These are phyloP conservation scores for Sugiyamaella sp. DNA, from an alignment of 1,139 yeast species.

Conservation along the genomic window DNA sequence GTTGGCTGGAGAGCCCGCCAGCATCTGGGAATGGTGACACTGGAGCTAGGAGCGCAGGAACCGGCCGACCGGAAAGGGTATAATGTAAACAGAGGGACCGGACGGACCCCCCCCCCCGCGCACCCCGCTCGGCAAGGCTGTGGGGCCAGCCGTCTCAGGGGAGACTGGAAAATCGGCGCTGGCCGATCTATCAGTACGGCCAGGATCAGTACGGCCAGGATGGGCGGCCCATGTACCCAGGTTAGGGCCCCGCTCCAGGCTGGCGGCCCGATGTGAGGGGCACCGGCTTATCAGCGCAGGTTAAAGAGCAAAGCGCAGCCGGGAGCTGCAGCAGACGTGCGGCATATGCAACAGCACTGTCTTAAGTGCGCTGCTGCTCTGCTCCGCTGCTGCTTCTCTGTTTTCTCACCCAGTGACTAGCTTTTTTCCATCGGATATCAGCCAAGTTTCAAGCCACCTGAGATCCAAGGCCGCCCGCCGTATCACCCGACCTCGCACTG, in stretches of 20 bases:
- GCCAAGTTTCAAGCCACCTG: neutral
- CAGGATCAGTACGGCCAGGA: too few relatives aligned
- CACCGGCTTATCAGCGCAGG: conserved; percentile 8
- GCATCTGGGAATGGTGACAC: too few relatives aligned
- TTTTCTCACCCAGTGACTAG: neutral
- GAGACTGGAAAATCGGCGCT: neutral
- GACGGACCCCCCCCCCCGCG: too few relatives aligned
- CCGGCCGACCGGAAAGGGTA: too few relatives aligned
- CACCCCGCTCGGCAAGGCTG: too few relatives aligned
- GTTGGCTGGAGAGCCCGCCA: too few relatives aligned
- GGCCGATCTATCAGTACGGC: conserved; percentile 1
- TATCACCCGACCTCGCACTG: neutral
- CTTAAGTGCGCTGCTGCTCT: neutral
- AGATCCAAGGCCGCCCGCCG: neutral
- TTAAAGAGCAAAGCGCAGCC: neutral
- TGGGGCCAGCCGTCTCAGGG: conserved; percentile 4
- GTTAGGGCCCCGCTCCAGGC: neutral
- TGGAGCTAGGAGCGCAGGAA: too few relatives aligned
- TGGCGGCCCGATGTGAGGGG: too few relatives aligned
- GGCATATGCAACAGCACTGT: conserved; percentile 6
- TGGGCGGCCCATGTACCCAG: neutral
- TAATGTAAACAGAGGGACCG: too few relatives aligned
- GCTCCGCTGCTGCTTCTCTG: neutral
- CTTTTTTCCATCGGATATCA: neutral
- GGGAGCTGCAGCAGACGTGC: neutral